Base-by-base conservation (phyloP, 306 rosid species). In the Trifolium pratense region DNA sequence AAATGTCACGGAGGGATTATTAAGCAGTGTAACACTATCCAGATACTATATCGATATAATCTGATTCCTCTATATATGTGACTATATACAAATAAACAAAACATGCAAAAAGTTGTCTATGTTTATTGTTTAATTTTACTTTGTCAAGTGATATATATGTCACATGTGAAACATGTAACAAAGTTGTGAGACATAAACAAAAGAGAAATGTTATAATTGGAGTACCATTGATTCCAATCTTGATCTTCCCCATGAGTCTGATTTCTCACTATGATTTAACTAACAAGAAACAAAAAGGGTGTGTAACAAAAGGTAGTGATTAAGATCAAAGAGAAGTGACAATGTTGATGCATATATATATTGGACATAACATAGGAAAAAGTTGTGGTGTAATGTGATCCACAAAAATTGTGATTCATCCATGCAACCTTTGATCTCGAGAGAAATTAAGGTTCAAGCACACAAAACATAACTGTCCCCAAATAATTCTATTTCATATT, bases 151-250 rank as follows among this genome's bases (percentile, higher is more conserved):
- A 51, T 51, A 51, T 17, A 51, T 52, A 16, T 52, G 26, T 8
- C 7, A 48, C 20, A 48, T n/a, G 26, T 66, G 16, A 11, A 26
- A 68, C 25, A 9, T 48, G 9, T 9, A 68, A 7, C 23, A 31
- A 68, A 14, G 14, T 43, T 68, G 7, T 15, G 43, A 6, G 43
- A 43, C 43, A 67, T 12, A 67, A 26, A 12, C 8, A 7, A 21
- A 66, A 36, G 20, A 10, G 2, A 23, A 70, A 37, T 12, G 49
- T 16, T 12, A 39, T 63, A 43, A 43, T 43, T 60, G 15, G 18
- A n/a, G 69, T 78, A 91, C 97, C 94, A 73, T 89, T 91, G 84
- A 91, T 91, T 31, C 94, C 97, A 67, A 91, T 89, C 90, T 84
- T 91, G 79, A 89, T 74, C 84, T 87, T 90, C 39, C 66, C 82